Base-by-base conservation (phyloP, 495 filamentous ascomycete species). In the Ascodesmis nigricans region DNA sequence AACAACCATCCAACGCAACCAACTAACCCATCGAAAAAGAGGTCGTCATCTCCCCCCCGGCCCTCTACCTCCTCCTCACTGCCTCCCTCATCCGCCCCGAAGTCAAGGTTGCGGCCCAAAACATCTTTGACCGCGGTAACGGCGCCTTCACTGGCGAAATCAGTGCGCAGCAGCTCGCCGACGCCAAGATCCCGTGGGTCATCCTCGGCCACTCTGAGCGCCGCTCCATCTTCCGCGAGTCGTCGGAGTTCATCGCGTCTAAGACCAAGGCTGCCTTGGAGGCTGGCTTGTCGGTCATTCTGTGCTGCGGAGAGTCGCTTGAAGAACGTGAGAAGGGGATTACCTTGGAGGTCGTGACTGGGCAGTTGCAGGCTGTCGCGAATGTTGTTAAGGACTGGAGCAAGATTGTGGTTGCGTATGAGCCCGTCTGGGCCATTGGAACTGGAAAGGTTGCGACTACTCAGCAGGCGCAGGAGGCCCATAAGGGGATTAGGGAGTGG, bases 361-460 rank as follows among this genome's bases (percentile, higher is more conserved):
- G 56, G 21, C 78, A 87, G 55, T 65, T 87, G 40, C 59, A 63
- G 26, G 75, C 75, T 42, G 67, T 77, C 39, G 62, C 65, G 36
- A 65, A 78, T 52, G 61, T 66, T 56, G 60, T 78, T 49, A 63
- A 64, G 52, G 73, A 92, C 58, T 97, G 87, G 87, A 63, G 58
- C 35, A 90, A 87, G 61, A 71, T 97, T 46, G 84, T 95, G 55
- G 68, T 97, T 48, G 90, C 87, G 47, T 97, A 97, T 56, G 90
- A 97, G 67, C 87, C 87, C 46, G 84, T 97, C 62, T 97, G 87
- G 84, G 90, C 84, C 46, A 95, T 95, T 52, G 87, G 90, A 40
- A 95, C 87, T 42, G 87, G 87, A 51, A 93, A 92, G 64, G 87
- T 95, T 39, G 87, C 87, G 47, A 82, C 71, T 33, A 84, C 78